Evolutionary conservation across 2,329 filamentous ascomycete genomes (phyloP), one percentile per base, ranked within the genome.

Genomic region (Aspergillus tubingensis): DNA sequence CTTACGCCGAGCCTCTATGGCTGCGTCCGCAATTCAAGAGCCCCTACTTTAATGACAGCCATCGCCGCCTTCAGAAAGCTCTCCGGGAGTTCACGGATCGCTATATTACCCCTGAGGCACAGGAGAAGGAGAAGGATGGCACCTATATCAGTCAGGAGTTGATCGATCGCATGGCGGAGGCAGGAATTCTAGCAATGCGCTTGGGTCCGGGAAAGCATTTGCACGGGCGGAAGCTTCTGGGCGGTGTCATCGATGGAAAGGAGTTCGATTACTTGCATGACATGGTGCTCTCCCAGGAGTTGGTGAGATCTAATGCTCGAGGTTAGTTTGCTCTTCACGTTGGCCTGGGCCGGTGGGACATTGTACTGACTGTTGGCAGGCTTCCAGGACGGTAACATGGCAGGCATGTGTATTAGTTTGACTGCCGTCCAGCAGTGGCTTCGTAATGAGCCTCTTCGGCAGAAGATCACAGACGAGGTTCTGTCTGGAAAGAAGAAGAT

Each of bases 261-360:
- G 88, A 93, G 63, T 96, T 93, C 68, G 91, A 96, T 75, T 93
- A 92, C 76, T 91, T 96, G 77, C 91, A 95, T 75, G 91, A 95
- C 73, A 74, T 95, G 73, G 86, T 96, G 65, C 81, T 90, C 55
- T 80, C 82, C 8, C 91, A 96, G 77, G 92, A 96, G 77, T 78
- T 91, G 66, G 82, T 84, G 1, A 83, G 92, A 32, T 81, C 85
- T 6, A 91, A 89, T 74, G 87, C 89, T 27, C 81, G 91, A 68
- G 92, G 72, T 72, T 39, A 8, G 65, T 64, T 6, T 19, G 23
- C 4, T 17, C 30, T 30, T n/a, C 3, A 19, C 10, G 4, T 32
- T 25, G n/a, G n/a, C 21, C 43, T 30, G 3, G 36, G 7, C 19
- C 4, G 7, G 11, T 8, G 38, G 30, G 15, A 15, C 11, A 11